These are phyloP conservation scores for Zymoseptoria ardabiliae DNA, from an alignment of 2,329 filamentous ascomycete genomes.

Conservation along the genomic window DNA sequence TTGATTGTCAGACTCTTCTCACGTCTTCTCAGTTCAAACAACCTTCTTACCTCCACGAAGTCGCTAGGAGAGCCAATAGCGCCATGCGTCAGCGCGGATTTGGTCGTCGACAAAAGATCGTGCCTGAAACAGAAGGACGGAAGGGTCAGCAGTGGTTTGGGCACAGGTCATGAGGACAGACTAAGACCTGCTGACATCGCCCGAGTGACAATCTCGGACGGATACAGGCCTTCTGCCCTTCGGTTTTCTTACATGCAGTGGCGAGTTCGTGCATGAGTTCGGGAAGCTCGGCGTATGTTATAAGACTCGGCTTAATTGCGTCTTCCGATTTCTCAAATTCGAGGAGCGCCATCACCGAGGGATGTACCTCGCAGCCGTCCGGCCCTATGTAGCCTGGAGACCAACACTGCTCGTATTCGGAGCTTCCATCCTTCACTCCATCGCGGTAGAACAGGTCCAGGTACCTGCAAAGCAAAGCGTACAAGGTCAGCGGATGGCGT, in stretches of 20 bases:
- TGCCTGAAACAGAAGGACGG: background rate
- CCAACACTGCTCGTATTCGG: constrained; percentile 1
- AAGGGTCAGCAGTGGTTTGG: too few species aligned
- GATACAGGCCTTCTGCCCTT: too few species aligned
- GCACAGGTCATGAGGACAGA: too few species aligned
- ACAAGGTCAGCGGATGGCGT: too few species aligned
- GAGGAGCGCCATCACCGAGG: background rate
- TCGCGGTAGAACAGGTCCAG: constrained; percentile 8
- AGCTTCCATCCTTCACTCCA: background rate
- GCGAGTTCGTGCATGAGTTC: constrained; percentile 7
- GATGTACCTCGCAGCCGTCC: constrained; percentile 5
- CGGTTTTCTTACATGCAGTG: constrained; percentile 4
- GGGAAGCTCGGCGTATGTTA: constrained; percentile 1
- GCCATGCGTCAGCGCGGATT: background rate
- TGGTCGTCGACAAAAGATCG: constrained; percentile 1
- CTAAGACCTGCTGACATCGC: too few species aligned
- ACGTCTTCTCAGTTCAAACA: constrained; percentile 1
- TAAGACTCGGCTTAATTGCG: constrained; percentile 2
- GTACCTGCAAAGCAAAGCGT: constrained; percentile 7
- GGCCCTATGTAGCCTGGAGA: constrained; percentile 1
- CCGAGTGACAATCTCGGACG: too few species aligned
- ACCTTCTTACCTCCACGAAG: too few species aligned
- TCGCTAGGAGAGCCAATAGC: background rate
- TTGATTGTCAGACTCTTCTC: background rate
- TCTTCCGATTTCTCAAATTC: constrained; percentile 2